phyloP scores from a whole-genome alignment of 2,329 filamentous ascomycete genomes.

The Alternaria gansuensis region DNA sequence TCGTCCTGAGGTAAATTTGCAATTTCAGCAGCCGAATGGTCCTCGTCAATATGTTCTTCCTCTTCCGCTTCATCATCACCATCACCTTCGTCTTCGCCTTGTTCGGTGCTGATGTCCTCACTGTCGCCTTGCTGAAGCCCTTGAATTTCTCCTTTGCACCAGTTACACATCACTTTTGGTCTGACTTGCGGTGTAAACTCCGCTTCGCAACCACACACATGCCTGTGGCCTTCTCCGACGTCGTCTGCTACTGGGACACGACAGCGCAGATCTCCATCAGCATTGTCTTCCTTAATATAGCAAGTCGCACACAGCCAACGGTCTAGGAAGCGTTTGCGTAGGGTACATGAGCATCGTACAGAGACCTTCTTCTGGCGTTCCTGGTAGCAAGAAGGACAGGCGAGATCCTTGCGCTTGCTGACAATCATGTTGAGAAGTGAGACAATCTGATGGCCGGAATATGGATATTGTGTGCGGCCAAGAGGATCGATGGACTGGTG shows the following conservation, averaged over 20 bases:
- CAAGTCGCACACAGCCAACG: constrained; percentile 33
- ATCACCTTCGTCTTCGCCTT: neutral
- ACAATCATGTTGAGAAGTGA: constrained; percentile 4
- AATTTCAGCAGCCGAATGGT: constrained; percentile 18
- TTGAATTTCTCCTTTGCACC: constrained; percentile 19
- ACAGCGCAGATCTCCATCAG: neutral
- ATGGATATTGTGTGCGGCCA: constrained; percentile 28
- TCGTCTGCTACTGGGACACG: neutral
- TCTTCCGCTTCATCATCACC: constrained; percentile 6
- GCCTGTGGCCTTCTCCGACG: constrained; percentile 3
- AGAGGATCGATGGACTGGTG: constrained; percentile 13
- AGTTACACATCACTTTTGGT: constrained; percentile 18
- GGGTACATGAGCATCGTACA: constrained; percentile 26
- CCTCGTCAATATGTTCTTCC: constrained; percentile 6
- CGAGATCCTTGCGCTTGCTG: constrained; percentile 18
- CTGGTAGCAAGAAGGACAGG: constrained; percentile 28
- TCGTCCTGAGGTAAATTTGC: neutral
- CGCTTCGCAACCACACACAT: constrained; percentile 16
- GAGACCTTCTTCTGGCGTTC: constrained; percentile 1
- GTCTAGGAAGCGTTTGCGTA: constrained; percentile 30
- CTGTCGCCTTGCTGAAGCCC: constrained; percentile 1
- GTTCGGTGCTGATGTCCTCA: neutral
- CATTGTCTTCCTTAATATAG: constrained; percentile 11
- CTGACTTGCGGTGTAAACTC: neutral
- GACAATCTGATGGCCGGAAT: constrained; percentile 24